A percentile compares a stretch with the other conserved stretches of the same genome.
Evolutionary conservation across 345 rosid species (phyloP).

Genomic region (Populus davidiana): DNA sequence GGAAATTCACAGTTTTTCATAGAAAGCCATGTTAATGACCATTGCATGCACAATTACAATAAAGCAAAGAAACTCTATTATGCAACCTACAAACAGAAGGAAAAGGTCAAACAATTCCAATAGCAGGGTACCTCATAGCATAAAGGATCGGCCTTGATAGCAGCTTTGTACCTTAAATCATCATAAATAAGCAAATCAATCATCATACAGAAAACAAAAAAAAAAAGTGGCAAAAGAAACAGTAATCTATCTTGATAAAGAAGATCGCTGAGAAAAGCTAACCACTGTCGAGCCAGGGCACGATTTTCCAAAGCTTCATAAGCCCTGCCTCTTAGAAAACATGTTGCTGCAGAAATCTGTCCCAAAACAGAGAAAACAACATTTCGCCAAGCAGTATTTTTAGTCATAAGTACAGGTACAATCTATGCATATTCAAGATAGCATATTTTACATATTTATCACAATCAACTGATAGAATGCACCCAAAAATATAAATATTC

Average conservation of each 20-base stretch:
- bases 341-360: conserved; percentile 88
- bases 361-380: conserved; percentile 1
- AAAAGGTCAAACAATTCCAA: background rate
- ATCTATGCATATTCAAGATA: background rate
- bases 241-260: background rate
- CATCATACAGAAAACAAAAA: background rate
- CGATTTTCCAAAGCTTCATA: conserved; percentile 90
- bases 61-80: conserved; percentile 1
- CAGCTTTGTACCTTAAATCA: conserved; percentile 84
- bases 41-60: conserved; percentile 1
- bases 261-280: conserved; percentile 23
- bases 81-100: background rate
- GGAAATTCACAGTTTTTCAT: background rate
- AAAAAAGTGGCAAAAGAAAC: background rate
- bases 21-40: background rate
- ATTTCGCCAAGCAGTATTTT: background rate
- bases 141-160: conserved; percentile 93
- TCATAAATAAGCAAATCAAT: conserved; percentile 15
- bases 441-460: background rate
- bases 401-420: background rate
- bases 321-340: conserved; percentile 91
- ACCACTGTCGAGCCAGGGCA: conserved; percentile 88
- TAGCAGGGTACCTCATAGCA: conserved; percentile 77
- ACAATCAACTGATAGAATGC: background rate
- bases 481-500: background rate